A percentile compares a stretch with the other conserved stretches of the same genome.
Conservation (phyloP, 2,329 filamentous ascomycete species). For the Xylaria sp. region DNA sequence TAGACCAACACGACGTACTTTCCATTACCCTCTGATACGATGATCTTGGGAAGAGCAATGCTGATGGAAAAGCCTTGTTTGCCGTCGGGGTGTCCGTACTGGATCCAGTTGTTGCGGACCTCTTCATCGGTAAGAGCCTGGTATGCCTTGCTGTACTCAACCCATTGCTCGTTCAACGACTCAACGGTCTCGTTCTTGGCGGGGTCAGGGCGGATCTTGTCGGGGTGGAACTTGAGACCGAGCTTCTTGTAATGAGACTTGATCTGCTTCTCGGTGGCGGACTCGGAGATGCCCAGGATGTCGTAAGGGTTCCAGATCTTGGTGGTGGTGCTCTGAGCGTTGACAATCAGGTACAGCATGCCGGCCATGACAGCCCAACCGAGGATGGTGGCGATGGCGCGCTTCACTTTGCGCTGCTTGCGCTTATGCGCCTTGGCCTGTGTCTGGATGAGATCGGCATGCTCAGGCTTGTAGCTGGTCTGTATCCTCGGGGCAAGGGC, state of each 20-base stretch:
- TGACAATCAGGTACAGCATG: constrained; percentile 87
- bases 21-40: constrained; percentile 87
- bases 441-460: constrained; percentile 76
- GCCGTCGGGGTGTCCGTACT: constrained; percentile 93
- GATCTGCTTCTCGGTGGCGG: constrained; percentile 81
- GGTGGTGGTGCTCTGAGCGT: constrained; percentile 63
- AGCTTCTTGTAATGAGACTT: constrained; percentile 85
- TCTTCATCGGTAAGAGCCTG: constrained; percentile 97
- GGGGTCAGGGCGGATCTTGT: constrained; percentile 80
- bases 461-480: constrained; percentile 71
- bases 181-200: constrained; percentile 87
- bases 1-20: constrained; percentile 94
- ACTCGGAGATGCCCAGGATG: constrained; percentile 82
- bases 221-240: constrained; percentile 82
- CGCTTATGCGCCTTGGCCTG: constrained; percentile 84
- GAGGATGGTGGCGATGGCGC: constrained; percentile 65
- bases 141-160: constrained; percentile 96
- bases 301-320: constrained; percentile 97
- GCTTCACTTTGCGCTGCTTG: constrained; percentile 83
- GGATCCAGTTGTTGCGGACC: constrained; percentile 90
- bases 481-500: constrained; percentile 77
- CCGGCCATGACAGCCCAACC: constrained; percentile 82
- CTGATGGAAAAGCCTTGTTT: constrained; percentile 98
- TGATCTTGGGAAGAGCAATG: constrained; percentile 88
- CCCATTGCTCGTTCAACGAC: constrained; percentile 78